These are phyloP conservation scores for Cladophialophora chaetospira DNA, from an alignment of 2,329 filamentous ascomycete genomes.

Conservation along the genomic window DNA sequence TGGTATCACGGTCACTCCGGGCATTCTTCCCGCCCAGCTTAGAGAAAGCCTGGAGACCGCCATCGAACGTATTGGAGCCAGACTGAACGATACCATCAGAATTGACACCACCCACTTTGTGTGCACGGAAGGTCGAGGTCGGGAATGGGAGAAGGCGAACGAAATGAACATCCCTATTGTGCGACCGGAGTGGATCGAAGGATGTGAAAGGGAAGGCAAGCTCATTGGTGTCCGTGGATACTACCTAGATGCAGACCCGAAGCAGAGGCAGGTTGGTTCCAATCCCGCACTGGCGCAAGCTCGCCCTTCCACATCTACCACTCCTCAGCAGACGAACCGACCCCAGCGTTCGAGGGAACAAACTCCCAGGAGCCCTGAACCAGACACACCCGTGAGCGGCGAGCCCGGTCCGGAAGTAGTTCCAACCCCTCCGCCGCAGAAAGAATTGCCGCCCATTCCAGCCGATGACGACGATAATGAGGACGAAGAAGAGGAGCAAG, in stretches of 20 bases:
- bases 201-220: slow-evolving; percentile 89
- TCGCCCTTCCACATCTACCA: slow-evolving; percentile 29
- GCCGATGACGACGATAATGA: slow-evolving; percentile 29
- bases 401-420: slow-evolving; percentile 33
- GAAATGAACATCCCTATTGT: slow-evolving; percentile 99
- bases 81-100: slow-evolving; percentile 82
- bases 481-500: slow-evolving; percentile 28
- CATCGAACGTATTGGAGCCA: slow-evolving; percentile 86
- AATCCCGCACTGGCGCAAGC: slow-evolving; percentile 27
- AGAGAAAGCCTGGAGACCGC: slow-evolving; percentile 74
- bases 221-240: slow-evolving; percentile 95
- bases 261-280: slow-evolving; percentile 54
- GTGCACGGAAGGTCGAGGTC: slow-evolving; percentile 86
- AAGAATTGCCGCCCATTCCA: slow-evolving; percentile 29
- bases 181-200: slow-evolving; percentile 93
- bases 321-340: slow-evolving; percentile 31
- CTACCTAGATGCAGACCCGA: slow-evolving; percentile 84
- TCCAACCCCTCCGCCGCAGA: slow-evolving; percentile 28
- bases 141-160: slow-evolving; percentile 92
- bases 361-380: slow-evolving; percentile 27
- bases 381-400: slow-evolving; percentile 28
- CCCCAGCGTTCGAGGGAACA: slow-evolving; percentile 32
- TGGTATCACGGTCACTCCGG: slow-evolving; percentile 91
- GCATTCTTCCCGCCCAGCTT: slow-evolving; percentile 73
- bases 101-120: slow-evolving; percentile 99